Evolutionary conservation across 495 filamentous ascomycete species (phyloP), one percentile per base, ranked within the genome.

Genomic region (Viridothelium virens): DNA sequence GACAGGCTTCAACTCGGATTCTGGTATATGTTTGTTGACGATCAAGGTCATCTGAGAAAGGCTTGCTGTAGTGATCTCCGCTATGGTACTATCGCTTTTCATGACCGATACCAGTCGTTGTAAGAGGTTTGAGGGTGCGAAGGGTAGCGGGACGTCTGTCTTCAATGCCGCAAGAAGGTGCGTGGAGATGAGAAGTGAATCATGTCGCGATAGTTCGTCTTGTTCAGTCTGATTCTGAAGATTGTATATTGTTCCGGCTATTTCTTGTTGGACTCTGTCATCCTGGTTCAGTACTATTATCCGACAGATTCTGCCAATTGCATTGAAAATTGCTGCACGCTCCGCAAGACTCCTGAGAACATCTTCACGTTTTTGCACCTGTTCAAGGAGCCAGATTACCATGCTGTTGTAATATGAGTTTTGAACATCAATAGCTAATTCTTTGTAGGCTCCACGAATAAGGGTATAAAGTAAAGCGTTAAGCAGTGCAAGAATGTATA

Each of bases 401-500:
- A 59, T 18, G 31, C 31, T 36, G 7, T 10, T 3, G 31, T 59
- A 36, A 59, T 59, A 59, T 4, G 53, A 36, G 6, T 59, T 59
- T 59, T 36, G 53, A 10, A 31, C n/a, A 14, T 34, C 31, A 6
- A 36, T 9, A 59, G 18, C 25, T 31, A 59, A 36, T 34, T 59
- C 31, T 36, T 36, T 36, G 53, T 59, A 59, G 3, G 53, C 53
- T 59, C 53, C 53, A 36, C 18, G 53, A 34, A 59, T 3, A 75
- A 91, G 81, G 3, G 87, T 83, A 72, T 87, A 88, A 9, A 88
- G 79, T 56, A 90, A 73, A 1, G 87, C 88, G 16, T 85, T 76
- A 5, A 91, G 77, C 36, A 91, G 81, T 12, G 84, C 83, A 33
- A 77, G 76, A 18, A 85, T 78, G 70, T 89, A 91, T 11, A 69